A percentile compares a stretch with the other conserved stretches of the same genome.
Evolutionary conservation across 2,329 filamentous ascomycete genomes (phyloP).

Genomic region (Raffaelea arxii): DNA sequence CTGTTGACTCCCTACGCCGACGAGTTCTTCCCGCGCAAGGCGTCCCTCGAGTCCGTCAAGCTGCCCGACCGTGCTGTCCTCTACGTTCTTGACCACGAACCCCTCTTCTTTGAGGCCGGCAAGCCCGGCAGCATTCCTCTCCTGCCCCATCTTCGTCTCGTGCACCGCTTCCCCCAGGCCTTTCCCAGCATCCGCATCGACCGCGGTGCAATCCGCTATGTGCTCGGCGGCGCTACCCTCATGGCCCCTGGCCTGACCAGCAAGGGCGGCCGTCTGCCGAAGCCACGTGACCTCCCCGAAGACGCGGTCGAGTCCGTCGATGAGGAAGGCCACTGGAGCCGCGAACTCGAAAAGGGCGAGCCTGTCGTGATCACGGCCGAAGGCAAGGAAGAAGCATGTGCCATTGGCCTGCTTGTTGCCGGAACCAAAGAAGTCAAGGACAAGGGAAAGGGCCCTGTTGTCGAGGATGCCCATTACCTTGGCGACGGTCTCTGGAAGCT

Average conservation of each 20-base stretch:
- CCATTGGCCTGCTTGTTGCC: conserved; percentile 74
- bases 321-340: conserved; percentile 45
- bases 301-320: conserved; percentile 32
- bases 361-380: conserved; percentile 86
- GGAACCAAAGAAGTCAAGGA: conserved; percentile 88
- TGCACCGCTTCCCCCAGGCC: conserved; percentile 79
- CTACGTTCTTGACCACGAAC: conserved; percentile 68
- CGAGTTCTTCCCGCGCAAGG: conserved; percentile 90
- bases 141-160: conserved; percentile 77
- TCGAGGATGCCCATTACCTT: conserved; percentile 87
- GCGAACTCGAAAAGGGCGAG: conserved; percentile 67
- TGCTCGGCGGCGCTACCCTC: conserved; percentile 82
- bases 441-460: conserved; percentile 87
- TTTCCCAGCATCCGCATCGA: conserved; percentile 86
- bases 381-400: conserved; percentile 85
- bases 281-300: conserved; percentile 25
- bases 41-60: conserved; percentile 82
- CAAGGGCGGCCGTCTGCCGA: conserved; percentile 68
- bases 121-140: conserved; percentile 36
- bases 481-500: conserved; percentile 90
- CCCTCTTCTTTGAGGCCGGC: conserved; percentile 87
- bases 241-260: conserved; percentile 94
- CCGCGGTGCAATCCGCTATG: conserved; percentile 91
- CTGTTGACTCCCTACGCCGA: conserved; percentile 82
- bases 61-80: conserved; percentile 83